Evolutionary conservation across 108 stramenopile genomes (phyloP).

Genomic region (Skeletonema grethae): DNA sequence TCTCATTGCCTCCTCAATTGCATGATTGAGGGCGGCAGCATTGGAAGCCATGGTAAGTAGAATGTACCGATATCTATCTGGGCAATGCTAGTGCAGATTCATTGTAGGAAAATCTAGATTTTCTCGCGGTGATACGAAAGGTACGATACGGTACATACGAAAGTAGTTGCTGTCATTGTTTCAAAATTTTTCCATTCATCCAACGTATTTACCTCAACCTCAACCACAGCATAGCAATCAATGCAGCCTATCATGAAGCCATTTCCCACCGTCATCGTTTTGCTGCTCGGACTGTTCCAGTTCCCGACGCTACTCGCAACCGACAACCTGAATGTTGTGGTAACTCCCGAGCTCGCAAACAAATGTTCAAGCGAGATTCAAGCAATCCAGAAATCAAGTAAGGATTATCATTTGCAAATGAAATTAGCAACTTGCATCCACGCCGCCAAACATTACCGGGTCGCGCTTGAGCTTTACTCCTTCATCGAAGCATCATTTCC

Average conservation of each 20-base stretch:
- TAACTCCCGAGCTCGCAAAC: neutral
- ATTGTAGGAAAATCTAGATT: too few relatives aligned
- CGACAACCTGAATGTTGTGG: neutral
- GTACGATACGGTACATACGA: too few relatives aligned
- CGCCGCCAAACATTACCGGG: neutral
- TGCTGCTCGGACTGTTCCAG: neutral
- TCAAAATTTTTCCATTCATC: too few relatives aligned
- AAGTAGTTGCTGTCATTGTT: too few relatives aligned
- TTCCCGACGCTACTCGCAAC: neutral
- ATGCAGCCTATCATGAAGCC: neutral
- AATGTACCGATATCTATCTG: too few relatives aligned
- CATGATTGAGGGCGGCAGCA: too few relatives aligned
- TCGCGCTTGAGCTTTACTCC: slow-evolving; percentile 17
- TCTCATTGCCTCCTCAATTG: too few relatives aligned
- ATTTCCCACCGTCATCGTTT: neutral
- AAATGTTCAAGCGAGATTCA: slow-evolving; percentile 10
- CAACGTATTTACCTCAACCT: too few relatives aligned
- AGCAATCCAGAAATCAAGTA: neutral
- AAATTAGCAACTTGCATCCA: slow-evolving; percentile 26
- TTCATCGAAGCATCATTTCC: slow-evolving; percentile 4
- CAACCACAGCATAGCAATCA: too few relatives aligned
- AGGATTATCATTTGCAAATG: slow-evolving; percentile 8
- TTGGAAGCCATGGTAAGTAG: too few relatives aligned
- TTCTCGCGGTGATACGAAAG: too few relatives aligned
- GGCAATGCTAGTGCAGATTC: too few relatives aligned